Percentiles rank a stretch among this genome's conserved stretches.
These are phyloP conservation scores for Pseudoturritis turrita DNA, from an alignment of 345 rosid species.

Conservation along the genomic window DNA sequence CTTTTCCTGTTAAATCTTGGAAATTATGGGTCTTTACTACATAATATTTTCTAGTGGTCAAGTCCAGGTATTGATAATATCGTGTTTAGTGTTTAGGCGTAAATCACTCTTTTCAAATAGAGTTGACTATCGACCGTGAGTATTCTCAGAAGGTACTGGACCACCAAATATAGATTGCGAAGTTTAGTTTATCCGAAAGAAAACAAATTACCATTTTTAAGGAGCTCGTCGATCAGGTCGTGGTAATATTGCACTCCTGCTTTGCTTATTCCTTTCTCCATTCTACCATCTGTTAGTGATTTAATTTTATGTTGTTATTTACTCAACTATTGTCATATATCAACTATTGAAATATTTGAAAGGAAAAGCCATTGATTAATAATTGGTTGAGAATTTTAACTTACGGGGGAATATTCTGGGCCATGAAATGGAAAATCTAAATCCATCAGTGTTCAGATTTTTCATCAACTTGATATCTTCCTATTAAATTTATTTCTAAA, in stretches of 20 bases:
- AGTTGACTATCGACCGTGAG: too few species aligned
- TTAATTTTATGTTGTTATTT: neutral
- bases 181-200: neutral
- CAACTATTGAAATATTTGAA: neutral
- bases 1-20: too few species aligned
- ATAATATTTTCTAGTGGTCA: too few species aligned
- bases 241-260: conserved; percentile 42
- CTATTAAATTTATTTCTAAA: conserved; percentile 17
- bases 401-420: conserved; percentile 49
- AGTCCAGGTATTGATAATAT: too few species aligned
- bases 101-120: too few species aligned
- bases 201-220: conserved; percentile 20
- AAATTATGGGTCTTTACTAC: too few species aligned
- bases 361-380: neutral
- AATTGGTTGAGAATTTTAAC: neutral
- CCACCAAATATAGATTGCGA: neutral
- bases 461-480: conserved; percentile 54
- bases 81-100: too few species aligned
- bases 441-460: conserved; percentile 46
- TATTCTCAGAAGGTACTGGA: too few species aligned
- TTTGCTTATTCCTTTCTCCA: conserved; percentile 41
- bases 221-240: conserved; percentile 46
- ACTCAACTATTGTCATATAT: neutral
- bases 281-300: conserved; percentile 29
- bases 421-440: conserved; percentile 57